phyloP scores from a whole-genome alignment of 331 rosid species.

The Stylosanthes scabra region DNA sequence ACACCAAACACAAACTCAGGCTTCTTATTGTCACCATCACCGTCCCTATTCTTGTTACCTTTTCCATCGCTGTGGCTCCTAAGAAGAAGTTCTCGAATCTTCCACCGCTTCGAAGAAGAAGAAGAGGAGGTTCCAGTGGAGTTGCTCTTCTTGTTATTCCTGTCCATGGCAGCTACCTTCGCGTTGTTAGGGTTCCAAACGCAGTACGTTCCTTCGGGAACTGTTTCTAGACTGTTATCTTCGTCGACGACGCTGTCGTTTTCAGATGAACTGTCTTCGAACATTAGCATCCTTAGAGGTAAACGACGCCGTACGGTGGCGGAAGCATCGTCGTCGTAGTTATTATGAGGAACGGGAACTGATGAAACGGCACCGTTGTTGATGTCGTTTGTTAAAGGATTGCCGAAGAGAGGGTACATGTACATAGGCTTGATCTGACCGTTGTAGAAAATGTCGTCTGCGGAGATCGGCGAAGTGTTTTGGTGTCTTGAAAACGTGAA shows the following conservation, averaged over 20 bases:
- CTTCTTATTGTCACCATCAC: neutral
- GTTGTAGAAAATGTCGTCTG: slow-evolving; percentile 87
- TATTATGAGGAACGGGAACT: neutral
- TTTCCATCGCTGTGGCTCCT: slow-evolving; percentile 70
- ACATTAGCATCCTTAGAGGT: slow-evolving; percentile 75
- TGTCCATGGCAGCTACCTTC: slow-evolving; percentile 15
- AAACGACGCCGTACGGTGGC: slow-evolving; percentile 50
- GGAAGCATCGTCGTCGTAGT: neutral
- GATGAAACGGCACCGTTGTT: slow-evolving; percentile 11
- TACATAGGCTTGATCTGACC: slow-evolving; percentile 85
- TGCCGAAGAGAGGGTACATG: slow-evolving; percentile 70
- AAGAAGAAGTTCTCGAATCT: slow-evolving; percentile 60
- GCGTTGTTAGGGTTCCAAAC: slow-evolving; percentile 69
- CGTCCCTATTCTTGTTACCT: slow-evolving; percentile 18
- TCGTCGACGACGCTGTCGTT: slow-evolving; percentile 49
- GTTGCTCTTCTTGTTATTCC: slow-evolving; percentile 56
- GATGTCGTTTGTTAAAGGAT: neutral
- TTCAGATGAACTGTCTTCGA: slow-evolving; percentile 69
- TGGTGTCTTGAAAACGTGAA: slow-evolving; percentile 51
- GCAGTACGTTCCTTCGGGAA: slow-evolving; percentile 68
- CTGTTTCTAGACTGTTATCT: slow-evolving; percentile 43
- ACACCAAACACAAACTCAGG: neutral
- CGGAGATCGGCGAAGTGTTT: slow-evolving; percentile 55
- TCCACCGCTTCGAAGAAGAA: slow-evolving; percentile 76
- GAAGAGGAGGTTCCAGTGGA: slow-evolving; percentile 59